A percentile compares a stretch with the other conserved stretches of the same genome.
These are phyloP conservation scores for Eragrostis tef DNA, from an alignment of 202 grass and related monocot species.

Conservation along the genomic window DNA sequence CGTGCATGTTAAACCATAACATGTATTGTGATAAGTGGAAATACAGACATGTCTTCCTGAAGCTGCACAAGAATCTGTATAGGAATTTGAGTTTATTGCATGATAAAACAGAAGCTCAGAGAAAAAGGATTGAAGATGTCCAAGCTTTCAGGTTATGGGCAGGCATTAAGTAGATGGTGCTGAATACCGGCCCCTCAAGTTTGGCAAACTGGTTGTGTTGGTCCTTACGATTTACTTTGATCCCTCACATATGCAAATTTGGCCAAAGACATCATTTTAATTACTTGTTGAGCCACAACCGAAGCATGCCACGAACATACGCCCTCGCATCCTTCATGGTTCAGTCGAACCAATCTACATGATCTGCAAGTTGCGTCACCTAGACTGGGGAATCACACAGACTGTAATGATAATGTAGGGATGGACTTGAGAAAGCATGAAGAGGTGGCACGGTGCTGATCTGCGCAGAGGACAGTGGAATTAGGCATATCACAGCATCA, in stretches of 20 bases:
- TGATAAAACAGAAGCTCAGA: conserved; percentile 75
- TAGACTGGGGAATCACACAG: background rate
- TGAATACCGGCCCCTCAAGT: background rate
- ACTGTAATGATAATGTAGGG: background rate
- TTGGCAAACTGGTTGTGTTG: background rate
- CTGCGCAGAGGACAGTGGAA: background rate
- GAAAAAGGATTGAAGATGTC: conserved; percentile 76
- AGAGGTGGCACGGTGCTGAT: too few species aligned
- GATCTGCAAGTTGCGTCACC: background rate
- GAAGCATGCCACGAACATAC: background rate
- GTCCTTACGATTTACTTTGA: background rate
- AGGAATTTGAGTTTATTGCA: conserved; percentile 68
- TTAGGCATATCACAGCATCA: background rate
- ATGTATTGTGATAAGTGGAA: conserved; percentile 84
- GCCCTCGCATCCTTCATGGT: background rate
- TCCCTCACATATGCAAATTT: background rate
- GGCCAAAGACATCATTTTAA: background rate
- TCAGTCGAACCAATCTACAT: background rate
- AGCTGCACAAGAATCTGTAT: conserved; percentile 78
- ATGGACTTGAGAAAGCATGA: background rate
- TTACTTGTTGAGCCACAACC: background rate
- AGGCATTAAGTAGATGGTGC: conserved; percentile 56
- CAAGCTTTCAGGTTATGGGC: conserved; percentile 75
- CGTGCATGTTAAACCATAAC: conserved; percentile 69
- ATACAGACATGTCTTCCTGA: conserved; percentile 67